Evolutionary conservation across 768 basidiomycete genomes (phyloP), one percentile per base, ranked within the genome.

Genomic region (Rhizopogon vesiculosus): DNA sequence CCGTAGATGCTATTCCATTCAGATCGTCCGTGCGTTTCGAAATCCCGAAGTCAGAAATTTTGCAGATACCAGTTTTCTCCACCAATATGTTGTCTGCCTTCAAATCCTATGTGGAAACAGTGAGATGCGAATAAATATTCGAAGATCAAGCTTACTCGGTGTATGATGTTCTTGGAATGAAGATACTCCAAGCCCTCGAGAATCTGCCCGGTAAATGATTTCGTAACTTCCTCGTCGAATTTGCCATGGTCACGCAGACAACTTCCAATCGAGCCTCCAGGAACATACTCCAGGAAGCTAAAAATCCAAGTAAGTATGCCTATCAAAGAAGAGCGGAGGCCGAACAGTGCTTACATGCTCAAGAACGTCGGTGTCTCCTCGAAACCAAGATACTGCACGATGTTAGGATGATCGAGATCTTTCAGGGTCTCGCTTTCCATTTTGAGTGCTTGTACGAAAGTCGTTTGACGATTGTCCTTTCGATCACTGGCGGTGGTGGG

Each of bases 61-160:
- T 98, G 80, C 95, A 97, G 22, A 89, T 75, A 1, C 97, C 97
- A 13, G 84, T 80, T 66, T 85, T 87, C 67, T 98, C 96, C 16
- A 98, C 93, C 16, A 99, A 83, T 65, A 99, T 97, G 65, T 98
- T 99, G 72, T 99, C 97, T 13, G 93, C 93, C 72, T 99, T 99
- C 61, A 99, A 76, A 71, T 99, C 95, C 92, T 94, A 61, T 7
- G 43, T 8, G 39, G 46, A 10, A 51, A 35, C 15, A 40, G 40
- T 62, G 51, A 45, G 46, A 45, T 56, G 25, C 53, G 6, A 53
- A 53, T 3, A 51, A 33, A 51, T 31, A 13, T 33, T 22, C 3
- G 13, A 51, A 13, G 31, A 44, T 29, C 22, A 28, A 35, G 22
- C 78, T 48, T 69, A 91, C 93, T 72, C 97, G 81, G 69, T 99